phyloP scores from a whole-genome alignment of 257 asterid genomes.

The Ajuga chamaepitys region DNA sequence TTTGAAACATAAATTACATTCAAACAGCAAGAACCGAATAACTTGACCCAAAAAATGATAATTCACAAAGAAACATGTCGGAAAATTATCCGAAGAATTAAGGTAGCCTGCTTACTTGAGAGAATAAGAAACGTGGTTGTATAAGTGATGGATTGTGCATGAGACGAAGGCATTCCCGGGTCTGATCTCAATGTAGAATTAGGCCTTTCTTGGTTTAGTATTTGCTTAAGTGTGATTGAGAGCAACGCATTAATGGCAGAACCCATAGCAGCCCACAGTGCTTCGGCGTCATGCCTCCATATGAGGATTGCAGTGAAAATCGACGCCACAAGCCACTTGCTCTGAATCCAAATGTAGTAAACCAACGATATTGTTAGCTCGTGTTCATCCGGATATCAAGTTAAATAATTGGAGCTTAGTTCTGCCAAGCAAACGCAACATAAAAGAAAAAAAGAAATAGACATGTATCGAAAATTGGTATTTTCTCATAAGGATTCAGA shows the following conservation, averaged over 20 bases:
- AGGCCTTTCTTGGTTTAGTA: slow-evolving; percentile 75
- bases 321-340: slow-evolving; percentile 59
- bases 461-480: too few relatives aligned
- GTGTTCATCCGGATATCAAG: not conserved
- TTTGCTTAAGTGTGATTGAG: slow-evolving; percentile 39
- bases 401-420: not conserved
- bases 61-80: not conserved
- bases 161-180: slow-evolving; percentile 97
- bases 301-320: slow-evolving; percentile 29
- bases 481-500: too few relatives aligned
- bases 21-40: not conserved
- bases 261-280: slow-evolving; percentile 65
- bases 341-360: slow-evolving; percentile 38
- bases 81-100: not conserved
- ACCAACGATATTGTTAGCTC: not conserved
- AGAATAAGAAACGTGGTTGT: slow-evolving; percentile 30
- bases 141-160: slow-evolving; percentile 63
- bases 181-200: slow-evolving; percentile 51
- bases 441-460: too few relatives aligned
- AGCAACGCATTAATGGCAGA: slow-evolving; percentile 42
- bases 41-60: not conserved
- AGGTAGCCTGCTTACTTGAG: slow-evolving; percentile 41
- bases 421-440: too few relatives aligned
- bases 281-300: slow-evolving; percentile 72
- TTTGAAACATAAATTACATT: not conserved